Base-by-base conservation (phyloP, 148 eudicot genomes). In the Beta vulgaris region DNA sequence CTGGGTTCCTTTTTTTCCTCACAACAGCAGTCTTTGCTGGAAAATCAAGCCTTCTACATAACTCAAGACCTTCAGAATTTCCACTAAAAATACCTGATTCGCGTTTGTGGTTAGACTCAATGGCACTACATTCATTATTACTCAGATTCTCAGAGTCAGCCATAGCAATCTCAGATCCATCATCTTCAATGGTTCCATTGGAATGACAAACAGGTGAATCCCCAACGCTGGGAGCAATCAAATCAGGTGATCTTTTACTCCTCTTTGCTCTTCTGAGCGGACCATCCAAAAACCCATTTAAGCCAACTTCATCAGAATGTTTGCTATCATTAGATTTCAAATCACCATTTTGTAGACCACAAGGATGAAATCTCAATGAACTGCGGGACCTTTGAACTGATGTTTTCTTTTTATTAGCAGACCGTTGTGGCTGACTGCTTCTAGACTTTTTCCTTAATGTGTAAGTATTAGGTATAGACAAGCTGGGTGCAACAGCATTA, bases 1-100 rank as follows among this genome's bases (percentile, higher is more conserved):
- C 88, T 8, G 90, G 91, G 62, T 92, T 95, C 75, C 99, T 84
- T 86, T 91, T 92, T 83, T 92, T 95, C 83, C 88, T 90, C 46
- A 84, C 63, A 66, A 91, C 68, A 54, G 81, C 80, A 25, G 88
- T 73, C 63, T 74, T 85, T 18, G 76, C 77, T 64, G 84, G 88
- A 57, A 92, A 88, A 57, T 91, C 90, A 80, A 90, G 91, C 54
- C 82, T 83, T 69, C 87, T 82, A 74, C 82, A 86, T 69, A 86
- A 75, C 73, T 86, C 91, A 63, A 83, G 67, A 40, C 87, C 91
- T 60, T 84, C 87, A 80, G 79, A 78, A 71, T 73, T 77, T 73
- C 78, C 81, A 69, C 68, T 68, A 63, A 59, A 51, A 78, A 76
- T 71, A 72, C 91, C 88, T 28, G 81, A 71, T 63, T 77, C 79